These are phyloP conservation scores for Hippophae gyantsensis DNA, from an alignment of 306 rosid genomes.

Conservation along the genomic window DNA sequence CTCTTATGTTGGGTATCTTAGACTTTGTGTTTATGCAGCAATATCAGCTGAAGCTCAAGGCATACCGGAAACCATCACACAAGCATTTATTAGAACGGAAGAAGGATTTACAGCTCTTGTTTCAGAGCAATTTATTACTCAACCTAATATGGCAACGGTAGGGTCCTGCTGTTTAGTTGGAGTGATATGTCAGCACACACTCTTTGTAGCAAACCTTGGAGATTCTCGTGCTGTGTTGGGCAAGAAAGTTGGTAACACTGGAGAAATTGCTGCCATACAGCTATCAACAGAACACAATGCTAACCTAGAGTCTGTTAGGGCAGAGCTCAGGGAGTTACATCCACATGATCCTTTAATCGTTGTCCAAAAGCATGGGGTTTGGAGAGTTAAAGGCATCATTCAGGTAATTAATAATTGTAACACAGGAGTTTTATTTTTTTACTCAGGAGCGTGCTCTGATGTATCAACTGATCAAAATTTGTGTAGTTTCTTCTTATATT, in stretches of 20 bases:
- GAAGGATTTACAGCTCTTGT: slow-evolving; percentile 68
- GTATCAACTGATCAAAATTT: neutral
- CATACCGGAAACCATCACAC: slow-evolving; percentile 39
- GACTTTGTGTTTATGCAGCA: slow-evolving; percentile 50
- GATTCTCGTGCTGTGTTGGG: slow-evolving; percentile 89
- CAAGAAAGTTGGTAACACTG: slow-evolving; percentile 72
- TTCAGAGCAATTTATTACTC: slow-evolving; percentile 50
- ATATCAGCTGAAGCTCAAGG: slow-evolving; percentile 43
- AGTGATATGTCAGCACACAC: slow-evolving; percentile 63
- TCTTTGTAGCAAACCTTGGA: slow-evolving; percentile 70
- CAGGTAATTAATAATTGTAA: slow-evolving; percentile 41
- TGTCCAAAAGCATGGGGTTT: slow-evolving; percentile 73
- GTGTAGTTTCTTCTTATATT: too few species aligned
- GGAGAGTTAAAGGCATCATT: slow-evolving; percentile 95
- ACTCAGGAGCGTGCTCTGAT: neutral
- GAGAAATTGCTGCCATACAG: slow-evolving; percentile 75
- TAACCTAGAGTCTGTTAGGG: slow-evolving; percentile 59
- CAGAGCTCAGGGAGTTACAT: slow-evolving; percentile 59
- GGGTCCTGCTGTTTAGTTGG: slow-evolving; percentile 89
- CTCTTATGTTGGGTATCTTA: slow-evolving; percentile 43
- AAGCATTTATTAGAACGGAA: slow-evolving; percentile 58
- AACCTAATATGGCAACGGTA: slow-evolving; percentile 59
- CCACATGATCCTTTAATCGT: slow-evolving; percentile 78
- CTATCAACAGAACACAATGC: slow-evolving; percentile 84
- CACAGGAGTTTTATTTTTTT: neutral